A percentile compares a stretch with the other conserved stretches of the same genome.
phyloP scores from a whole-genome alignment of 2,329 filamentous ascomycete genomes.

The Clonostachys chloroleuca region DNA sequence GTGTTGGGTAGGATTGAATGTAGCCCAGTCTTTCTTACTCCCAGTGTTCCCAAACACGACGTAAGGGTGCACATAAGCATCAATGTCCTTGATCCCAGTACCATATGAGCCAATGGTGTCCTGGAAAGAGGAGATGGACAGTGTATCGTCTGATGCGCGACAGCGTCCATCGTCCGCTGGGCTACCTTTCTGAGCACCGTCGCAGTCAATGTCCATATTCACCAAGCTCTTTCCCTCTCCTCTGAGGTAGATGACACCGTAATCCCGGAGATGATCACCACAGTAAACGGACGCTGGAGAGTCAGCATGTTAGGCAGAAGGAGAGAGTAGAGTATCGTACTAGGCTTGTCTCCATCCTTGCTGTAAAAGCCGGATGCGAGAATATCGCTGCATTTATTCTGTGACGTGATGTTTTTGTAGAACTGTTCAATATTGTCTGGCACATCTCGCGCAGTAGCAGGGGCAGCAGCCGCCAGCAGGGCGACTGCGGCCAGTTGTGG shows the following conservation, averaged over 20 bases:
- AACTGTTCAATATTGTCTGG: too few species aligned
- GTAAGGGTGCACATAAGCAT: conserved; percentile 47
- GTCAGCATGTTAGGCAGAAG: too few species aligned
- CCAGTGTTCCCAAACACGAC: conserved; percentile 45
- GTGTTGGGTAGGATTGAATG: conserved; percentile 31
- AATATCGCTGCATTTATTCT: background rate
- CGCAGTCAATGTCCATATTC: conserved; percentile 57
- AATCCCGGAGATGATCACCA: too few species aligned
- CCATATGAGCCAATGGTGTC: conserved; percentile 28
- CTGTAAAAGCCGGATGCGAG: background rate
- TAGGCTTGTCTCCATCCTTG: background rate
- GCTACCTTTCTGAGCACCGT: conserved; percentile 36
- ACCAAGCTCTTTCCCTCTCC: too few species aligned
- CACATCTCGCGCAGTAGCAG: too few species aligned
- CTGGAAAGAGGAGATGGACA: conserved; percentile 42
- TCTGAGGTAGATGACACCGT: too few species aligned
- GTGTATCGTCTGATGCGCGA: conserved; percentile 30
- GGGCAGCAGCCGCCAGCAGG: too few species aligned
- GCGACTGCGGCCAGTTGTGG: too few species aligned
- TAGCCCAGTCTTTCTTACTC: conserved; percentile 18
- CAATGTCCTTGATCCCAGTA: conserved; percentile 30
- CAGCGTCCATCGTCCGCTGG: conserved; percentile 38
- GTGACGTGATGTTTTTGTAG: too few species aligned
- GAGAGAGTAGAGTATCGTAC: too few species aligned
- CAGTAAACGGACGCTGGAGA: too few species aligned